Evolutionary conservation across 495 filamentous ascomycete genomes (phyloP), one percentile per base, ranked within the genome.

Genomic region (Talaromyces borbonicus): DNA sequence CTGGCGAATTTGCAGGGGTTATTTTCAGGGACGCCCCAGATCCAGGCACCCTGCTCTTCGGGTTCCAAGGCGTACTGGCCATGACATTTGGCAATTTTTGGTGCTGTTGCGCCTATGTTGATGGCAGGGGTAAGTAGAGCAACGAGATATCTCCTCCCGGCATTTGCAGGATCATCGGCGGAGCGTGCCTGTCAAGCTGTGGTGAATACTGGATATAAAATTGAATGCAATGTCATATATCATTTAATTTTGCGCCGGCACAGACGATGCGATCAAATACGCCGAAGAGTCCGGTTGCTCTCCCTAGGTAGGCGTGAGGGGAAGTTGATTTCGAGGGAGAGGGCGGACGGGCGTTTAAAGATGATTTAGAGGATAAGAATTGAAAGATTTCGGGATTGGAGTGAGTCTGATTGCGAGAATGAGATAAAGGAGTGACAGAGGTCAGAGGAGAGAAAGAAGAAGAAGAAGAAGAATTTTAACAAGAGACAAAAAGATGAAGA

Each of bases 1-100:
- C 78, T 24, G 86, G 86, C 29, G 86, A 87, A 61, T 83, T 88
- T 47, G 84, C 81, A 43, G 87, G 86, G 24, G 87, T 87, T 51
- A 87, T 67, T 70, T 83, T 89, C 59, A 87, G 69, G 41, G 67
- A 65, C 40, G 61, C 52, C 23, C 59, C 54, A 11, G 62, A 52
- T 18, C 55, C 60, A 46, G 54, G 56, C 27, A 60, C 46, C 49
- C 66, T 69, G 57, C 53, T 59, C 56, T 67, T 69, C 38, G 55
- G 50, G 37, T 53, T 62, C 44, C 58, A 50, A 19, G 66, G 45
- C 50, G 61, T 62, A 48, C 58, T 61, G 19, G 68, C 59, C 68
- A 71, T 71, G 36, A 43, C 57, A 53, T 58, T 51, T 49, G 54
- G 39, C 44, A 31, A n/a, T 32, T n/a, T n/a, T n/a, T n/a, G n/a